Conservation (phyloP, 2,329 filamentous ascomycete species). For the Phialophora macrospora region DNA sequence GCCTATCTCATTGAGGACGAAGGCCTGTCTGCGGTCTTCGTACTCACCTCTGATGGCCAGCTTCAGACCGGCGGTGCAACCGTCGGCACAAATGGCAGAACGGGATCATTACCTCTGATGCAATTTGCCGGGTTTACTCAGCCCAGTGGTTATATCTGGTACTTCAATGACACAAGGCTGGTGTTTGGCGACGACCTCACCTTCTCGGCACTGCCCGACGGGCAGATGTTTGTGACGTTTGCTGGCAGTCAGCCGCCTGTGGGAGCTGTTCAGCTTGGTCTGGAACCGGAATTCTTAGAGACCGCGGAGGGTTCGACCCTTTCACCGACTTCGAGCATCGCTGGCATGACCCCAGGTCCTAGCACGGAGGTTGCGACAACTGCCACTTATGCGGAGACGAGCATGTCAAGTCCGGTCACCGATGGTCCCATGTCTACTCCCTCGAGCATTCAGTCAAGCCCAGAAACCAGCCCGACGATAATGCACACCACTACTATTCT, state of each 20-base stretch:
- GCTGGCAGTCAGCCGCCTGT: constrained; percentile 16
- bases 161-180: constrained; percentile 21
- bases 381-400: not conserved
- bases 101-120: constrained; percentile 19
- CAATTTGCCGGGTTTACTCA: not conserved
- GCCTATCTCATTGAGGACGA: constrained; percentile 19
- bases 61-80: constrained; percentile 8
- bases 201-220: constrained; percentile 18
- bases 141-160: constrained; percentile 18
- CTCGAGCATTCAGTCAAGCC: not conserved
- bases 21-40: constrained; percentile 21
- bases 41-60: constrained; percentile 19
- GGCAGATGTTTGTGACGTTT: constrained; percentile 22
- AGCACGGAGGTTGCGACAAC: not conserved
- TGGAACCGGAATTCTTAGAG: constrained; percentile 19
- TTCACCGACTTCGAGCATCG: not conserved
- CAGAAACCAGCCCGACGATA: not conserved
- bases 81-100: constrained; percentile 14
- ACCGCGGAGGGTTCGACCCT: constrained; percentile 6
- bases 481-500: not conserved
- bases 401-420: not conserved
- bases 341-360: not conserved
- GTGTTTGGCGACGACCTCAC: constrained; percentile 18
- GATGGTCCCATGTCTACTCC: not conserved
- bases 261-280: constrained; percentile 16